Conservation (phyloP, 805 yeast genomes). For the Saccharomycopsis sp. region DNA sequence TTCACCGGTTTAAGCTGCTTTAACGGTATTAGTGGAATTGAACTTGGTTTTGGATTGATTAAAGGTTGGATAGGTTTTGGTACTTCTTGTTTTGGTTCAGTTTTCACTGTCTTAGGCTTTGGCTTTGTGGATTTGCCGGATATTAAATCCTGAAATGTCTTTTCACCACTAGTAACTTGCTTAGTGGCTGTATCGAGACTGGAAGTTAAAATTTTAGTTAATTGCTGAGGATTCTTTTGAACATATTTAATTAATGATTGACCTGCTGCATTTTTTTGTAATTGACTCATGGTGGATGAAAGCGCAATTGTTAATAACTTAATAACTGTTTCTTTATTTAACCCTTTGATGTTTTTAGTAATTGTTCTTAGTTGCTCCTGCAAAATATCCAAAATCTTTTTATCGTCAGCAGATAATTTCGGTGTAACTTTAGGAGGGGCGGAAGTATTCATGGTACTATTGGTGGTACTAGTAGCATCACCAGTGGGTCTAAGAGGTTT, state of each 20-base stretch:
- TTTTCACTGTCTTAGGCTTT: constrained; percentile 10
- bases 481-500: constrained; percentile 28
- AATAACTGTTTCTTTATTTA: constrained; percentile 76
- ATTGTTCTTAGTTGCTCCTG: constrained; percentile 81
- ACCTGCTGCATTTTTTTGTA: constrained; percentile 73
- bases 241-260: constrained; percentile 72
- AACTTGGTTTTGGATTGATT: constrained; percentile 15
- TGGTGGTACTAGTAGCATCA: constrained; percentile 28
- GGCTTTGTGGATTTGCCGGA: constrained; percentile 19
- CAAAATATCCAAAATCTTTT: constrained; percentile 67
- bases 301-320: constrained; percentile 82
- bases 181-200: constrained; percentile 74
- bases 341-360: constrained; percentile 69
- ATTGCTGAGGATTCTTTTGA: constrained; percentile 74
- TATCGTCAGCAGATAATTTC: constrained; percentile 29
- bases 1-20: constrained; percentile 16
- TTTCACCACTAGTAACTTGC: constrained; percentile 50
- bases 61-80: constrained; percentile 15
- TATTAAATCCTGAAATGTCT: constrained; percentile 34
- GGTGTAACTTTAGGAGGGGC: constrained; percentile 8
- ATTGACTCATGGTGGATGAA: constrained; percentile 89
- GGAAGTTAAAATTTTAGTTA: constrained; percentile 69
- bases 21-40: constrained; percentile 22
- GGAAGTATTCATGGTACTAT: constrained; percentile 25
- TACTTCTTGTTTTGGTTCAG: constrained; percentile 22